These are phyloP conservation scores for Rhizopus stolonifer DNA, from an alignment of 371 early-diverging fungal genomes.

Conservation along the genomic window DNA sequence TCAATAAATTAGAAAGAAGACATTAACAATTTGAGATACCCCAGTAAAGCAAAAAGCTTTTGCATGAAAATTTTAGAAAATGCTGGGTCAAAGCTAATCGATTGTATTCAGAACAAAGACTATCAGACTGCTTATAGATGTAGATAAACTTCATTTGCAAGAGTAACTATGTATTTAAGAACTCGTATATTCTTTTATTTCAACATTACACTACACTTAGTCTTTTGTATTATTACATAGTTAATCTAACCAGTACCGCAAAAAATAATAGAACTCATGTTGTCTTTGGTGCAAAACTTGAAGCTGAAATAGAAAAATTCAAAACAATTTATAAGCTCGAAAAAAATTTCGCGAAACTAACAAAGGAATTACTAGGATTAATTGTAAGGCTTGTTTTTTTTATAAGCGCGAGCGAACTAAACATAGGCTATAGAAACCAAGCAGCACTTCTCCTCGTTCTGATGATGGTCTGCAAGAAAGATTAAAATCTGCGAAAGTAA, in stretches of 20 bases:
- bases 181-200: neutral
- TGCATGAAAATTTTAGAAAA: too few species aligned
- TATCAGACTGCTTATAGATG: too few species aligned
- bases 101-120: too few species aligned
- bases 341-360: neutral
- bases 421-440: conserved; percentile 1
- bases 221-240: conserved; percentile 5
- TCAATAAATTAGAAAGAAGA: too few species aligned
- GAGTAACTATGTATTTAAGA: conserved; percentile 5
- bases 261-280: neutral
- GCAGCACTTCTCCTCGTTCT: neutral
- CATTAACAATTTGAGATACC: too few species aligned
- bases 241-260: conserved; percentile 6
- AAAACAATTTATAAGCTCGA: neutral
- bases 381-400: conserved; percentile 5
- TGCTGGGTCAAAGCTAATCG: too few species aligned
- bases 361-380: neutral
- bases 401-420: neutral
- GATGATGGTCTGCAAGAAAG: neutral
- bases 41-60: too few species aligned
- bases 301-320: conserved; percentile 2
- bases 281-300: conserved; percentile 3
- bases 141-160: conserved; percentile 13
- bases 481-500: neutral
- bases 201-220: neutral